Conservation (phyloP, 495 filamentous ascomycete species). For the Annulohypoxylon bovei region DNA sequence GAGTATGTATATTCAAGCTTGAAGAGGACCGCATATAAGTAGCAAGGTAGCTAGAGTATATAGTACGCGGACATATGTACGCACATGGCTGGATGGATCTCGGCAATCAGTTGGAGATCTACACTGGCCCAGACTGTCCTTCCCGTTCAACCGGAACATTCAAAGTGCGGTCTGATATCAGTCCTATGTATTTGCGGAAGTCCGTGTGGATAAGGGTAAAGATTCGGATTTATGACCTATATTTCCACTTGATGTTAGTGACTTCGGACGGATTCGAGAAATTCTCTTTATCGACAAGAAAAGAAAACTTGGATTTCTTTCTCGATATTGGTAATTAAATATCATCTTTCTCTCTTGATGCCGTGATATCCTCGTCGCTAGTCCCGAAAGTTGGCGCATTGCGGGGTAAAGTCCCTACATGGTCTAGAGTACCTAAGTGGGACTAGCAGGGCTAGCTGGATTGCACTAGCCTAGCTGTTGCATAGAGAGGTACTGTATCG, state of each 20-base stretch:
- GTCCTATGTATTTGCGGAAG: constrained; percentile 21
- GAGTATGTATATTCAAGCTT: background rate
- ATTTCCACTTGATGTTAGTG: background rate
- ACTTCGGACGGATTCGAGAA: background rate
- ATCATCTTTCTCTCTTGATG: constrained; percentile 6
- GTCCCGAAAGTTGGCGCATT: constrained; percentile 37
- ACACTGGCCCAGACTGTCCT: background rate
- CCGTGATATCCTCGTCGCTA: constrained; percentile 39
- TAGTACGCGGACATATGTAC: constrained; percentile 11
- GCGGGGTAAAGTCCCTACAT: constrained; percentile 43
- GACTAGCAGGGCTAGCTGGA: background rate
- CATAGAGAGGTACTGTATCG: constrained; percentile 25
- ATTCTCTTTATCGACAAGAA: background rate
- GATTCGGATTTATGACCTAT: background rate
- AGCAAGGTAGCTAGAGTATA: background rate
- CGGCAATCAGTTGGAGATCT: constrained; percentile 34
- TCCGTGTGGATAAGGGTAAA: constrained; percentile 10
- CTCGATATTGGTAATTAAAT: background rate
- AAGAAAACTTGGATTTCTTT: background rate
- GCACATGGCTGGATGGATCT: constrained; percentile 29
- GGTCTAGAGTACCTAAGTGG: constrained; percentile 7
- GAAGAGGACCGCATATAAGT: background rate
- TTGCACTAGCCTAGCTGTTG: background rate
- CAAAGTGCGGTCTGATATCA: constrained; percentile 9
- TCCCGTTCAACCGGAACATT: constrained; percentile 36